Evolutionary conservation across 805 yeast species (phyloP), one percentile per base, ranked within the genome.

Genomic region (Saturnispora serradocipensis): DNA sequence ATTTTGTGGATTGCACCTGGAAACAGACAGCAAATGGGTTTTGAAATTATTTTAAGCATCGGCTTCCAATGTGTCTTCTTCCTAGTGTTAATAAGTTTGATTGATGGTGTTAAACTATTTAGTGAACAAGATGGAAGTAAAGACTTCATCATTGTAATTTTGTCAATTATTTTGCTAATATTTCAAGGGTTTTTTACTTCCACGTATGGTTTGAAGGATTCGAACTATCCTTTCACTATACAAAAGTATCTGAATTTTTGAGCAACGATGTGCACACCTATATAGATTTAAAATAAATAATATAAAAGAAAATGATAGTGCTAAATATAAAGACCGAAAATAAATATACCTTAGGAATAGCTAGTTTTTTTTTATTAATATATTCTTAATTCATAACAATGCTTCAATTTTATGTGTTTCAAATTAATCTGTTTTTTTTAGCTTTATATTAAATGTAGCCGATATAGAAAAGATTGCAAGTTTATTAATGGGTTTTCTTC

Each of bases 11-110:
- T 83, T 51, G 76, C 85, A 53, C 88, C 88, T 13, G 88, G 87
- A 3, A 65, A 68, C 3, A 77, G 75, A 51, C 81, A 80, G 71
- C 91, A 85, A 66, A 80, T 84, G 65, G 91, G 93, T 0, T 66
- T 77, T 4, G 95, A 86, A 61, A 73, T 81, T 3, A 60, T 80
- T 4, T 63, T 82, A 2, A 75, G 84, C 7, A 74, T 78, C 3
- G 62, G 59, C 2, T 69, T 77, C 56, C 86, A 86, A 58, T 55
- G 74, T 5, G 57, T 66, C 0, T 68, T 85, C 56, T 78, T 76
- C 0, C 48, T 65, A 0, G 53, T 72, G 4, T 48, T 77, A n/a
- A 59, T 77, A 10, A 49, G 61, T 0, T 62, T 85, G 43, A 68
- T 77, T 9, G 57, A 52, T 36, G 60, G 61, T 5, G 46, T 49